Conservation (phyloP, 805 yeast species). For the Hanseniaspora mollemarum region DNA sequence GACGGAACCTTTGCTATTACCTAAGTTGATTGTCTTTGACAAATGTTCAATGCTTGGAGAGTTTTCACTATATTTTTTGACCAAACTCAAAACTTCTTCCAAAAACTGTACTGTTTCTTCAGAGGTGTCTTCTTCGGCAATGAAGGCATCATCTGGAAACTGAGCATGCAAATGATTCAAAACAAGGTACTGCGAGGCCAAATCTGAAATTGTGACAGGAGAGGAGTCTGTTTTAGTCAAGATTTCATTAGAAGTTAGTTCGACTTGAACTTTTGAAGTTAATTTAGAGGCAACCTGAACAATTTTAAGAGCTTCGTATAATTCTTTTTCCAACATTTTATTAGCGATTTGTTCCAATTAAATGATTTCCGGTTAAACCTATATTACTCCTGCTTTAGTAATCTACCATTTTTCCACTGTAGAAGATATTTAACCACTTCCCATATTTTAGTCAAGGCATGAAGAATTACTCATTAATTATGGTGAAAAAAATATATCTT, state of each 20-base stretch:
- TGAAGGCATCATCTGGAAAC: conserved; percentile 76
- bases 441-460: no score
- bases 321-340: conserved; percentile 41
- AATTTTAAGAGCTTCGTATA: conserved; percentile 73
- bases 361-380: neutral
- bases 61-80: conserved; percentile 28
- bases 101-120: conserved; percentile 44
- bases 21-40: conserved; percentile 55
- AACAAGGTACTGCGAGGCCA: conserved; percentile 87
- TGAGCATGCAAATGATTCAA: conserved; percentile 68
- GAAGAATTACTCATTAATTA: neutral
- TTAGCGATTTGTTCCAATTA: conserved; percentile 21
- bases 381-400: no score
- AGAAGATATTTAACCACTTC: no score
- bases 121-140: conserved; percentile 86
- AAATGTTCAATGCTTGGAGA: conserved; percentile 39
- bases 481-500: no score
- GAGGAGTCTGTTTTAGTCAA: conserved; percentile 78
- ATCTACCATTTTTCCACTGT: no score
- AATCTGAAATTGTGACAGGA: conserved; percentile 95
- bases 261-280: conserved; percentile 52
- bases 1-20: conserved; percentile 67
- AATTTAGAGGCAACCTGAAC: conserved; percentile 76
- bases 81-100: conserved; percentile 40
- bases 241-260: conserved; percentile 38